Percentiles rank a stretch among this genome's conserved stretches.
Conservation (phyloP, 2,329 filamentous ascomycete genomes). For the Pseudogymnoascus verrucosus region DNA sequence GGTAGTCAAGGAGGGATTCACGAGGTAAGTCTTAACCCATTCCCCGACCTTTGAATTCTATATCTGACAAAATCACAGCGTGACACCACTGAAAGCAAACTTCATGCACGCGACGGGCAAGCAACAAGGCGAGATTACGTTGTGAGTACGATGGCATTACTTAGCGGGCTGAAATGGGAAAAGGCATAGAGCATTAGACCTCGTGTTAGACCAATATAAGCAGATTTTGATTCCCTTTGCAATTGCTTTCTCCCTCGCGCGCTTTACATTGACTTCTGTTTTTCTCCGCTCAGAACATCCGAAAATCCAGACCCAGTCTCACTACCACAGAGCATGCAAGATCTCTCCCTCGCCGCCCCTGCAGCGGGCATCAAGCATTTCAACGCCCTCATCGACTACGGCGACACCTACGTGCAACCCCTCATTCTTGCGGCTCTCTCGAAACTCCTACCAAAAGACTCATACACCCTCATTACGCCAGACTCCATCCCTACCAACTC, state of each 20-base stretch:
- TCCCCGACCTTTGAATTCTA: conserved; percentile 4
- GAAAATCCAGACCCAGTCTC: neutral
- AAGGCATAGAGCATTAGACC: conserved; percentile 20
- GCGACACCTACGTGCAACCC: conserved; percentile 82
- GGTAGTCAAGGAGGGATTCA: conserved; percentile 79
- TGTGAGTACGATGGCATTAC: conserved; percentile 56
- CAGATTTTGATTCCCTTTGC: neutral
- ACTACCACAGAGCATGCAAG: conserved; percentile 14
- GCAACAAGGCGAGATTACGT: conserved; percentile 64
- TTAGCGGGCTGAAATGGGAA: neutral
- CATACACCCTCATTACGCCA: conserved; percentile 48
- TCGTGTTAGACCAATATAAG: conserved; percentile 27
- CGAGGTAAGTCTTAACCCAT: conserved; percentile 51
- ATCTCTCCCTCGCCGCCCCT: conserved; percentile 19
- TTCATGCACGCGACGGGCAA: conserved; percentile 70
- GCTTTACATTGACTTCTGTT: neutral
- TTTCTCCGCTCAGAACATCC: neutral
- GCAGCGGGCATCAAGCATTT: conserved; percentile 33
- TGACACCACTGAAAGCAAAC: conserved; percentile 86
- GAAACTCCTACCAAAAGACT: conserved; percentile 46
- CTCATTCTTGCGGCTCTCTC: conserved; percentile 69
- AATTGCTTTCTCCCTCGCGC: neutral
- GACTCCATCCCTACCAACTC: conserved; percentile 24
- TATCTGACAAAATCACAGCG: conserved; percentile 41
- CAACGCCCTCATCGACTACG: conserved; percentile 73